Evolutionary conservation across 169 alveolate genomes (phyloP).

Genomic region (Theileria annulata): DNA sequence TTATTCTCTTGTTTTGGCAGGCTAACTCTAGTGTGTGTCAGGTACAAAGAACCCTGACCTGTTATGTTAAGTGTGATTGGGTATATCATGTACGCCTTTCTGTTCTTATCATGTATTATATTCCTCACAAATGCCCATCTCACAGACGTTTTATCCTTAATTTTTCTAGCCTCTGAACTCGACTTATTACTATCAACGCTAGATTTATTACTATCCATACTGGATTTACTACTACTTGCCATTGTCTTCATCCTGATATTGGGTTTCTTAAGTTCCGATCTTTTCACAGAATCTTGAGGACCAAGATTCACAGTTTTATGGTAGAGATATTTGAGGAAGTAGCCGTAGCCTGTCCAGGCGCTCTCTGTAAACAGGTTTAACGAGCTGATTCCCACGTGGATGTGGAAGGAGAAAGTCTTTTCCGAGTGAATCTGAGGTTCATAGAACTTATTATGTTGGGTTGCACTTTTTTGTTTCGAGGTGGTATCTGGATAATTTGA

Average conservation of each 20-base stretch:
- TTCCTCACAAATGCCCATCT: constrained; percentile 34
- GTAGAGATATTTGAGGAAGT: constrained; percentile 44
- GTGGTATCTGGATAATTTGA: not conserved
- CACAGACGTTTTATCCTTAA: not conserved
- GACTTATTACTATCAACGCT: not conserved
- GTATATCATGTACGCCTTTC: constrained; percentile 43
- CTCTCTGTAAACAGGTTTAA: constrained; percentile 50
- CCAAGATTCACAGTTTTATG: constrained; percentile 24
- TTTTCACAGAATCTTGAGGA: constrained; percentile 7
- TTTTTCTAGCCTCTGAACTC: not conserved
- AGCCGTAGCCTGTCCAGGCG: constrained; percentile 62
- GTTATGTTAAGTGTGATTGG: constrained; percentile 47
- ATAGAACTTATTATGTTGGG: not conserved
- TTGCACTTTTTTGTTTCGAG: not conserved
- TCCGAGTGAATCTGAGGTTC: not conserved
- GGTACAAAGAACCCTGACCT: constrained; percentile 45
- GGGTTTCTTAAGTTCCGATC: constrained; percentile 3
- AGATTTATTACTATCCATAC: not conserved
- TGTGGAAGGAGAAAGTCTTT: constrained; percentile 20
- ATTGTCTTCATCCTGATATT: not conserved
- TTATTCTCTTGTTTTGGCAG: not conserved
- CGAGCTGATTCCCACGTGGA: constrained; percentile 40
- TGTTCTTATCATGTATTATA: constrained; percentile 30
- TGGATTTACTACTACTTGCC: not conserved
- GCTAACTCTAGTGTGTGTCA: constrained; percentile 6